A percentile compares a stretch with the other conserved stretches of the same genome.
Evolutionary conservation across 2,329 filamentous ascomycete species (phyloP).

Genomic region (Reticulascus tulasneorum): DNA sequence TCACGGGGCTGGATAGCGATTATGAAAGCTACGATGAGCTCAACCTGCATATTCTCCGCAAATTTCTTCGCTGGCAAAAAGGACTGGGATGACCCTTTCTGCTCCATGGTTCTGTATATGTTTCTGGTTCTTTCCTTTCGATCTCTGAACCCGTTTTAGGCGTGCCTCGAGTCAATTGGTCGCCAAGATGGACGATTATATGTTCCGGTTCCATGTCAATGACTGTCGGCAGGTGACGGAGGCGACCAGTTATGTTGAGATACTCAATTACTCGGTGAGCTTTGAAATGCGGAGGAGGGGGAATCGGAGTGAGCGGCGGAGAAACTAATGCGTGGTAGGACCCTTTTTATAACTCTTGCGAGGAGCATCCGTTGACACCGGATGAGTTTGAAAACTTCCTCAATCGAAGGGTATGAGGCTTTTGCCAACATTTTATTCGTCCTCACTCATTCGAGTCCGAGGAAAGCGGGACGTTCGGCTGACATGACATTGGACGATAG

Average conservation of each 20-base stretch:
- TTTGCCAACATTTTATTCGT: not conserved
- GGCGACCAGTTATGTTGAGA: slow-evolving; percentile 52
- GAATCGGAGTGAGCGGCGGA: not conserved
- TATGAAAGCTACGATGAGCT: slow-evolving; percentile 12
- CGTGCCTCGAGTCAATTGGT: slow-evolving; percentile 8
- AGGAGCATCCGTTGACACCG: slow-evolving; percentile 46
- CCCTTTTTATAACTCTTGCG: slow-evolving; percentile 42
- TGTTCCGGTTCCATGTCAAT: slow-evolving; percentile 46
- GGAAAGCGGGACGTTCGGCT: slow-evolving; percentile 8
- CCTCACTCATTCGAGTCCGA: too few species aligned
- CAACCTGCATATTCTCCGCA: slow-evolving; percentile 10
- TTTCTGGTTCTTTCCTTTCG: slow-evolving; percentile 2
- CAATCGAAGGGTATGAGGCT: slow-evolving; percentile 38
- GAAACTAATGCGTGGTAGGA: slow-evolving; percentile 33
- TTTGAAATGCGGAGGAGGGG: not conserved
- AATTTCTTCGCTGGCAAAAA: slow-evolving; percentile 5
- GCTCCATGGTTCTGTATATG: slow-evolving; percentile 2
- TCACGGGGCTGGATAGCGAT: slow-evolving; percentile 15
- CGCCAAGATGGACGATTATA: slow-evolving; percentile 54
- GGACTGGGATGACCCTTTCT: too few species aligned
- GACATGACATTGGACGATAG: slow-evolving; percentile 26
- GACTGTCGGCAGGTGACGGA: slow-evolving; percentile 47
- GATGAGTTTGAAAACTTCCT: slow-evolving; percentile 59
- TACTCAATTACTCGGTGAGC: slow-evolving; percentile 56
- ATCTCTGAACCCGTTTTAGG: not conserved